phyloP scores from a whole-genome alignment of 176 grass and related monocot species.

The Eragrostis curvula region DNA sequence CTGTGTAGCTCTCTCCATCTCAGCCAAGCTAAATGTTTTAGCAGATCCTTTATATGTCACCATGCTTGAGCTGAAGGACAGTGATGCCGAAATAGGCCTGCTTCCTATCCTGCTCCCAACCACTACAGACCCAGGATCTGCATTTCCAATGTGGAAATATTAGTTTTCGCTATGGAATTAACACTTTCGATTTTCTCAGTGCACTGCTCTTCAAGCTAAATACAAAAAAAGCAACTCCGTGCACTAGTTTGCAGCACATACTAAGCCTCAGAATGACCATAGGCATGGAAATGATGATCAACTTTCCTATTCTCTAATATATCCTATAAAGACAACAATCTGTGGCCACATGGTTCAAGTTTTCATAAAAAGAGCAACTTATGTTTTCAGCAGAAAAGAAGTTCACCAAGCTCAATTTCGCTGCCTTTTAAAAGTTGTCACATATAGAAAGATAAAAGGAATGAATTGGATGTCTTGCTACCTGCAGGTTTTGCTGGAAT shows the following conservation, averaged over 20 bases:
- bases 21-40: conserved; percentile 78
- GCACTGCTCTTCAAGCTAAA: conserved; percentile 34
- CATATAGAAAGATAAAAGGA: conserved; percentile 23
- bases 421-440: conserved; percentile 11
- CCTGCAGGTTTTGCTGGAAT: conserved; percentile 68
- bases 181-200: background rate
- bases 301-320: conserved; percentile 5
- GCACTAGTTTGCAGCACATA: conserved; percentile 8
- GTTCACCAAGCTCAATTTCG: conserved; percentile 29
- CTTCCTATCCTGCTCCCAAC: conserved; percentile 51
- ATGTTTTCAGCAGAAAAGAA: conserved; percentile 18
- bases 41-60: conserved; percentile 78
- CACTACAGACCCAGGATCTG: conserved; percentile 51
- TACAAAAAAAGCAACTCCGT: conserved; percentile 19
- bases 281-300: conserved; percentile 28
- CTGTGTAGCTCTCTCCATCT: conserved; percentile 90
- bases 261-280: conserved; percentile 32
- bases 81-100: conserved; percentile 64
- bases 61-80: conserved; percentile 86
- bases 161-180: conserved; percentile 11
- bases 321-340: conserved; percentile 3
- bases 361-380: background rate
- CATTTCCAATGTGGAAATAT: conserved; percentile 41
- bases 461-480: conserved; percentile 42
- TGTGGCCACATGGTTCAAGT: conserved; percentile 16